These are phyloP conservation scores for Suhomyces maxii DNA, from an alignment of 1,139 yeast genomes.

Conservation along the genomic window DNA sequence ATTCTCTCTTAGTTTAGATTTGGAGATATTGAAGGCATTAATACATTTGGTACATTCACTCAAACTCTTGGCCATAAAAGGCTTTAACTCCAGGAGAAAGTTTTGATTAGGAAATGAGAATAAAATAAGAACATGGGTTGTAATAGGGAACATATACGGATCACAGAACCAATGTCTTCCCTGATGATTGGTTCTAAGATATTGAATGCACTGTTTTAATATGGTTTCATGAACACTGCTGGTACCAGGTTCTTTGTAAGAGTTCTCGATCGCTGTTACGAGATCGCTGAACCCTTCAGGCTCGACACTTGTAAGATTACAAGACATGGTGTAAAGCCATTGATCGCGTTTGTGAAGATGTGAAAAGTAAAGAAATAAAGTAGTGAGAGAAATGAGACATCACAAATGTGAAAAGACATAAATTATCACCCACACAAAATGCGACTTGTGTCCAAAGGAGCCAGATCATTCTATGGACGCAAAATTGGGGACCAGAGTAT, in stretches of 20 bases:
- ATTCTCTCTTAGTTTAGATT: slow-evolving; percentile 50
- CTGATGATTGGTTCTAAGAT: slow-evolving; percentile 21
- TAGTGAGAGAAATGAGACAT: too few relatives aligned
- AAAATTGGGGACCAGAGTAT: too few relatives aligned
- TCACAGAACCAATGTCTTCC: slow-evolving; percentile 59
- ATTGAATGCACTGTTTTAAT: slow-evolving; percentile 26
- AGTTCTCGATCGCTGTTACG: slow-evolving; percentile 19
- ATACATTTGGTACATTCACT: slow-evolving; percentile 54
- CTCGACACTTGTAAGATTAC: slow-evolving; percentile 1
- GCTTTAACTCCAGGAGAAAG: slow-evolving; percentile 44
- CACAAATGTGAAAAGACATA: too few relatives aligned
- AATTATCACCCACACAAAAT: too few relatives aligned
- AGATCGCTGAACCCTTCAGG: slow-evolving; percentile 31
- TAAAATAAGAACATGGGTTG: slow-evolving; percentile 55
- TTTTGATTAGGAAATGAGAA: slow-evolving; percentile 57
- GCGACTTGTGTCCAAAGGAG: too few relatives aligned
- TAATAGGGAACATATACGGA: slow-evolving; percentile 43
- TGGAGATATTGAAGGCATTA: slow-evolving; percentile 50
- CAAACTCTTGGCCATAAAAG: slow-evolving; percentile 39
- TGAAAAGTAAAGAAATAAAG: too few relatives aligned
- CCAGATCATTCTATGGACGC: too few relatives aligned
- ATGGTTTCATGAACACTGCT: slow-evolving; percentile 29
- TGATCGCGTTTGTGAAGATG: too few relatives aligned
- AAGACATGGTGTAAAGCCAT: too few relatives aligned
- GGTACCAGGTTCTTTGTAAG: slow-evolving; percentile 27